Conservation (phyloP, 2,329 filamentous ascomycete species). For the Colletotrichum lini region DNA sequence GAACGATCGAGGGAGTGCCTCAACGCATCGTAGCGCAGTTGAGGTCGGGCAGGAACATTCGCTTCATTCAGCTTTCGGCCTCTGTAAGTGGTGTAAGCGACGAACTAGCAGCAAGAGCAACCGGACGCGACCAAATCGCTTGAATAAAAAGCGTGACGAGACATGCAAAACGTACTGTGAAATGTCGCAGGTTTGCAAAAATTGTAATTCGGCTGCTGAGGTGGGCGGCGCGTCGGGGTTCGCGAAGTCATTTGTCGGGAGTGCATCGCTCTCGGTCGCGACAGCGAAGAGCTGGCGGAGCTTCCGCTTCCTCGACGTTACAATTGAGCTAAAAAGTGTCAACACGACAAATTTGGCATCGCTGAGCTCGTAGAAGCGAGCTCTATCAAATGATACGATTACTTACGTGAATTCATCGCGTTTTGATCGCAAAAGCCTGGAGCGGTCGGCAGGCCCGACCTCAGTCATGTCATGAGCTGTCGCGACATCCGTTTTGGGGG, state of each 20-base stretch:
- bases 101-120: constrained; percentile 12
- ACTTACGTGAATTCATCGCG: constrained; percentile 73
- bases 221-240: constrained; percentile 69
- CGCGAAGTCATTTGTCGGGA: constrained; percentile 71
- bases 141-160: constrained; percentile 30
- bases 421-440: constrained; percentile 76
- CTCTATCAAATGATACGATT: constrained; percentile 60
- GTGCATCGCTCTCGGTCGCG: constrained; percentile 77
- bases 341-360: constrained; percentile 62
- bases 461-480: constrained; percentile 79
- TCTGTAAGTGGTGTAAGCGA: constrained; percentile 50
- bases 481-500: constrained; percentile 78
- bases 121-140: constrained; percentile 44
- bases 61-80: constrained; percentile 66
- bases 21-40: constrained; percentile 60
- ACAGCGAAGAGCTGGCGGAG: constrained; percentile 87
- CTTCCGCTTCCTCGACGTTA: constrained; percentile 90
- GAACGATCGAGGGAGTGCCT: constrained; percentile 55
- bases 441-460: constrained; percentile 76
- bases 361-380: constrained; percentile 64
- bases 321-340: constrained; percentile 73
- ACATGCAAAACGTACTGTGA: constrained; percentile 66
- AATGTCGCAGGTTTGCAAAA: constrained; percentile 71
- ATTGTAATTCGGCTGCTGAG: constrained; percentile 67
- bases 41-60: constrained; percentile 65